Evolutionary conservation across 2,329 filamentous ascomycete genomes (phyloP), one percentile per base, ranked within the genome.

Genomic region (Conoideocrella luteorostrata): DNA sequence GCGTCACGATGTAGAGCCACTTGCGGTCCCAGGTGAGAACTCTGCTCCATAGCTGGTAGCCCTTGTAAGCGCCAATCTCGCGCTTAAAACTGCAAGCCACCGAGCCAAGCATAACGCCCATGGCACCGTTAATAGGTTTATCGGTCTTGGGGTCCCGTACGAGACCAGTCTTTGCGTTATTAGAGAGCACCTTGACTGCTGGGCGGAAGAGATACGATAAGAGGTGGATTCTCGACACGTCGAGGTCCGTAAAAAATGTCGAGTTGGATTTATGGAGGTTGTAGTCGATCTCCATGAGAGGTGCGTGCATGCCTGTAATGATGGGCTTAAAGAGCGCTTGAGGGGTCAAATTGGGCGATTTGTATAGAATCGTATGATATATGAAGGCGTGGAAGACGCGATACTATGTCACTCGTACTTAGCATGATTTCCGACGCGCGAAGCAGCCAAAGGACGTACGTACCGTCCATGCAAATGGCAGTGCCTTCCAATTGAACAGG

Each of bases 171-270:
- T 28, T 23, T 20, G 6, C n/a, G 45, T 51, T 51, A 35, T 44
- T 7, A 12, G 45, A 13, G 21, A 51, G 45, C 38, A 42, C 43
- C 36, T 39, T 38, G 23, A 51, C 30, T 12, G 24, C 49, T 0
- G 75, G 72, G 17, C 74, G 75, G 43, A 83, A 68, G 3, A 90
- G 67, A 52, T 81, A 78, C 38, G 81, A 83, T 43, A 94, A 80
- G 7, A 93, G 78, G 51, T 94, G 86, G 1, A 85, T 86, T 45
- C 93, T 84, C 28, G 84, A 80, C 47, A 91, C 77, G 64, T 95
- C 88, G 51, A 94, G 80, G 64, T 95, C 88, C 52, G 81, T 72
- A 60, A 94, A 95, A 70, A 94, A 95, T 24, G 88, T 94, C 53
- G 78, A 80, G 68, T 89, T 87, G 48, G 81, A 82, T 62, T 90